These are phyloP conservation scores for Chlorociboria aeruginascens DNA, from an alignment of 495 filamentous ascomycete genomes.

Conservation along the genomic window DNA sequence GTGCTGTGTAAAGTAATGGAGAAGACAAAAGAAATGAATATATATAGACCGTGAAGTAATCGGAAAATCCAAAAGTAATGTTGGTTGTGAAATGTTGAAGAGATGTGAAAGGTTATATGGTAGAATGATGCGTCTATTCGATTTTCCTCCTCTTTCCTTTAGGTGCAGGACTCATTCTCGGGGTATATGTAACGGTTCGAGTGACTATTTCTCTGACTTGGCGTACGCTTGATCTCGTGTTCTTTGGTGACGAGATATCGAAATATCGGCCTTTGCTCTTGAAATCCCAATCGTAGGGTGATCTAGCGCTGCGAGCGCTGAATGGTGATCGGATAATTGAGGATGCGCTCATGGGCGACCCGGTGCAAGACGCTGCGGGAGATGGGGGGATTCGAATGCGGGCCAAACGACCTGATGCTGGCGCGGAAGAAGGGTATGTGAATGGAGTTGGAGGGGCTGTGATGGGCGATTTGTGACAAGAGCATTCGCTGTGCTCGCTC, in stretches of 20 bases:
- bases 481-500: constrained; percentile 37
- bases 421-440: constrained; percentile 44
- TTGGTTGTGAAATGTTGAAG: background rate
- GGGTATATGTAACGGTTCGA: constrained; percentile 62
- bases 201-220: constrained; percentile 61
- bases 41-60: background rate
- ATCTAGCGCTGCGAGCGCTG: constrained; percentile 41
- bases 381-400: constrained; percentile 48
- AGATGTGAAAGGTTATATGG: background rate
- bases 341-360: constrained; percentile 29
- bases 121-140: constrained; percentile 27
- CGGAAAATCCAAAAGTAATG: background rate
- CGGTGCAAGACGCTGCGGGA: constrained; percentile 37
- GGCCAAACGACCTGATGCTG: constrained; percentile 30
- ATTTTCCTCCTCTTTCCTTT: constrained; percentile 67
- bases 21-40: background rate
- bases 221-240: constrained; percentile 36
- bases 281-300: constrained; percentile 49
- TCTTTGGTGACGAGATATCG: constrained; percentile 27
- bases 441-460: constrained; percentile 31
- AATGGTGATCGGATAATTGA: constrained; percentile 16
- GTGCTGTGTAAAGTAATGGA: background rate
- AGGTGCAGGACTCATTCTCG: constrained; percentile 55
- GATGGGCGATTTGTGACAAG: constrained; percentile 35
- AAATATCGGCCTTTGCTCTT: constrained; percentile 38